These are phyloP conservation scores for Euphorbia tirucalli DNA, from an alignment of 345 rosid genomes.

Conservation along the genomic window DNA sequence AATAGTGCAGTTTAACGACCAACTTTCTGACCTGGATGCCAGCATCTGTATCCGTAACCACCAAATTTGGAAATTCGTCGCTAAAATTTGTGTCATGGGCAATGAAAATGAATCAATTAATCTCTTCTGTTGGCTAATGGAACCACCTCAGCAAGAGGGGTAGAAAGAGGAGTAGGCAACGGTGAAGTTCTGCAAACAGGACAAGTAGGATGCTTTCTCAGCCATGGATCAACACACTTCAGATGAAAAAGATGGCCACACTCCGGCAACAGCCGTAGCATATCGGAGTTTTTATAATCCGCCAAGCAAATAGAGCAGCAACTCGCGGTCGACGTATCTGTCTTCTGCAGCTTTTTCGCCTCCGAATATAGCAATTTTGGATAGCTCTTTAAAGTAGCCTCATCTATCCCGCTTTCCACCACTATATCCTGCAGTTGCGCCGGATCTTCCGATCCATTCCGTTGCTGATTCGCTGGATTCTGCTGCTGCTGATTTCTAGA, in stretches of 20 bases:
- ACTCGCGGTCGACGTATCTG: conserved; percentile 38
- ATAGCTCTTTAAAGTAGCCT: conserved; percentile 62
- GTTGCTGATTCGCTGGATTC: conserved; percentile 8
- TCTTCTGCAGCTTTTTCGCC: conserved; percentile 37
- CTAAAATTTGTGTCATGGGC: too few relatives aligned
- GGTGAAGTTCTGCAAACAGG: conserved; percentile 84
- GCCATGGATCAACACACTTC: conserved; percentile 89
- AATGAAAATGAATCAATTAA: conserved; percentile 12
- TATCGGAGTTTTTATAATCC: conserved; percentile 61
- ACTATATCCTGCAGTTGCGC: conserved; percentile 19
- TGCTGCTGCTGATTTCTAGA: conserved; percentile 20
- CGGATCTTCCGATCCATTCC: background rate
- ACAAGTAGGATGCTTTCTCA: conserved; percentile 68
- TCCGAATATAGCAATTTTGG: conserved; percentile 74
- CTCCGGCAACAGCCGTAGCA: conserved; percentile 61
- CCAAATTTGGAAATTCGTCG: too few relatives aligned
- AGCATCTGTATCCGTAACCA: too few relatives aligned
- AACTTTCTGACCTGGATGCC: too few relatives aligned
- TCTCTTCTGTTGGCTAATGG: conserved; percentile 56
- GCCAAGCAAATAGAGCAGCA: conserved; percentile 85
- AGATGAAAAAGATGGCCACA: conserved; percentile 74
- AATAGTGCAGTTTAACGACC: too few relatives aligned
- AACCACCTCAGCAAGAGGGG: conserved; percentile 79
- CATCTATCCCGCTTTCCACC: conserved; percentile 62
- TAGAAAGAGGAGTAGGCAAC: conserved; percentile 67